Evolutionary conservation across 805 yeast genomes (phyloP), one percentile per base, ranked within the genome.

Genomic region (Jamesozyma spencerorum): DNA sequence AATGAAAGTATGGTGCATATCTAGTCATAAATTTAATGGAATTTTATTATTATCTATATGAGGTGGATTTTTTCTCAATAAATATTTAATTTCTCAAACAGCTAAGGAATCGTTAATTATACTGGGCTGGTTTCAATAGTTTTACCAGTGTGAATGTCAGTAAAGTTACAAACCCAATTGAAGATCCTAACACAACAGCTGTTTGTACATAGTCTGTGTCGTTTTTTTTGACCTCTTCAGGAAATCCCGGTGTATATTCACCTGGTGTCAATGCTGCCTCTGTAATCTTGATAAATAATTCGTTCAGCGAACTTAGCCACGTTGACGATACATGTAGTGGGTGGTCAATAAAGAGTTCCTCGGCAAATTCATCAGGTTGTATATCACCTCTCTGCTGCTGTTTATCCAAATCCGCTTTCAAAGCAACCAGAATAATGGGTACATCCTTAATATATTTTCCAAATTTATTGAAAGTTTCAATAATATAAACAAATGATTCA

Each of bases 381-480:
- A 72, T 65, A 41, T 76, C 84, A 30, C 81, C 77, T 29, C 98
- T 62, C 54, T 92, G 99, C 54, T 90, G 97, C 57, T 88, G 97
- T 49, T 94, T 79, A 59, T 92, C 99, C 29, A 86, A 67, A 61
- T 92, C 99, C 0, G 98, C 97, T 55, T 92, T 92, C 28, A 88
- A 65, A 0, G 96, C 98, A 1, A 88, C 97, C 54, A 81, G 85
- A 0, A 92, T 79, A 3, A 81, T 73, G 0, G 99, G 99, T 2
- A 92, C 63, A 39, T 72, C 71, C 48, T 80, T 74, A 15, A 81
- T 62, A 26, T 68, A 64, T 2, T 78, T 39, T 15, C 22, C 74
- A 52, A 81, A 77, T 46, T 66, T 70, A 24, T 71, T 65, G 12
- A 87, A 65, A n/a, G 88, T 58, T 15, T 82, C 82, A 20, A 83